Evolutionary conservation across 176 grass and related monocot genomes (phyloP).

Genomic region (Zea luxurians): DNA sequence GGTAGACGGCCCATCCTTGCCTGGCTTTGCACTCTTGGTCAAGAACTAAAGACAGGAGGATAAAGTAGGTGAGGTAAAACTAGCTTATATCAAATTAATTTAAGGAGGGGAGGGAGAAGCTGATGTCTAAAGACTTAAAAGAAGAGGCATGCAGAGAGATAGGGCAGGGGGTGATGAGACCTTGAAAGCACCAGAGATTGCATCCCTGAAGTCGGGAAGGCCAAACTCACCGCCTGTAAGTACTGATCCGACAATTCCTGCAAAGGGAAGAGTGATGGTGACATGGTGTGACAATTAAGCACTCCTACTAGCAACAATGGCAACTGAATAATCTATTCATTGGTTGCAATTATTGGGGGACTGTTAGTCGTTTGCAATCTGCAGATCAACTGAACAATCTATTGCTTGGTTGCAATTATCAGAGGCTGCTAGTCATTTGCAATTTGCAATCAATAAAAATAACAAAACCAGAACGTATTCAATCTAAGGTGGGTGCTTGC

Average conservation of each 20-base stretch:
- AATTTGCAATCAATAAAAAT: not conserved
- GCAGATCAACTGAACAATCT: not conserved
- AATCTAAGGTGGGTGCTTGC: not conserved
- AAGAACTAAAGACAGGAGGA: constrained; percentile 30
- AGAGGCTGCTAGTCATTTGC: not conserved
- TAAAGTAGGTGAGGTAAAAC: not conserved
- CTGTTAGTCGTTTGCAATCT: not conserved
- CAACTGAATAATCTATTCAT: not conserved
- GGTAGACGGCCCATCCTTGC: constrained; percentile 32
- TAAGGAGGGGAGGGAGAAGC: not conserved
- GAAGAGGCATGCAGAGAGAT: not conserved
- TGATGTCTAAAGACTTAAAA: not conserved
- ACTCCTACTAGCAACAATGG: not conserved
- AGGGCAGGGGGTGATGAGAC: not conserved
- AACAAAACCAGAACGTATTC: not conserved
- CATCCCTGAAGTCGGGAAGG: constrained; percentile 37
- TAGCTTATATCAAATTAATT: not conserved
- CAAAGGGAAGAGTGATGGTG: not conserved
- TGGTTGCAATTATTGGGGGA: not conserved
- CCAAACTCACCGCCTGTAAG: constrained; percentile 37
- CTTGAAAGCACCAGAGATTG: constrained; percentile 51
- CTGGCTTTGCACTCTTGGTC: constrained; percentile 38
- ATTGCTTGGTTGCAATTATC: not conserved
- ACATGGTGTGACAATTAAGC: not conserved
- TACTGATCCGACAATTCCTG: constrained; percentile 50